Conservation (phyloP, 768 basidiomycete species). For the Mycena sanguinolenta region DNA sequence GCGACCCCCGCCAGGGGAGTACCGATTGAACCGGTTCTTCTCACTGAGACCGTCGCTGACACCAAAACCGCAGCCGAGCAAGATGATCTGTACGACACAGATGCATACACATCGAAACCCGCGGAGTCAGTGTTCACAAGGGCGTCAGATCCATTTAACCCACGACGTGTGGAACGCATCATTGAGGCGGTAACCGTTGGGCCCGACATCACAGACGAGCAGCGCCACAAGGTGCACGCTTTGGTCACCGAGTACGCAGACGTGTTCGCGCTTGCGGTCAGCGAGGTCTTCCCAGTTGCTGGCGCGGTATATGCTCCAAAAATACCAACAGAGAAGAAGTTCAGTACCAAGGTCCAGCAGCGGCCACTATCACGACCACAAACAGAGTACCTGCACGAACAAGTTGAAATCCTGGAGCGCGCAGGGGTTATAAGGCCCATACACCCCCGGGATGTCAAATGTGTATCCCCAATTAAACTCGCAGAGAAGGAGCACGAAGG, state of each 20-base stretch:
- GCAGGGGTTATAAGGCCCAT: constrained; percentile 51
- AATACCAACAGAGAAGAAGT: constrained; percentile 43
- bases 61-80: neutral
- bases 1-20: constrained; percentile 17
- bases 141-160: constrained; percentile 42
- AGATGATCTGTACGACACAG: neutral
- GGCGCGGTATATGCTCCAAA: constrained; percentile 50
- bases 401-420: constrained; percentile 50
- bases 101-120: neutral
- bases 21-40: too few relatives aligned
- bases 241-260: constrained; percentile 51
- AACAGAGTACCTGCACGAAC: constrained; percentile 43
- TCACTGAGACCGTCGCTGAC: neutral
- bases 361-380: constrained; percentile 48
- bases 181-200: constrained; percentile 46
- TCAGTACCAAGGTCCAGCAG: constrained; percentile 50
- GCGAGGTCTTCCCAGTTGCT: constrained; percentile 50
- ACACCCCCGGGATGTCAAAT: constrained; percentile 49
- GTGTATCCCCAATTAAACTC: constrained; percentile 49
- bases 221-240: constrained; percentile 39
- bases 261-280: constrained; percentile 53
- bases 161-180: constrained; percentile 35
- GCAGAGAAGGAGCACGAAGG: constrained; percentile 52
- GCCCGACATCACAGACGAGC: constrained; percentile 41
- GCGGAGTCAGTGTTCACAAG: constrained; percentile 37